phyloP scores from a whole-genome alignment of 345 rosid genomes.

The Melastoma malabathricum region DNA sequence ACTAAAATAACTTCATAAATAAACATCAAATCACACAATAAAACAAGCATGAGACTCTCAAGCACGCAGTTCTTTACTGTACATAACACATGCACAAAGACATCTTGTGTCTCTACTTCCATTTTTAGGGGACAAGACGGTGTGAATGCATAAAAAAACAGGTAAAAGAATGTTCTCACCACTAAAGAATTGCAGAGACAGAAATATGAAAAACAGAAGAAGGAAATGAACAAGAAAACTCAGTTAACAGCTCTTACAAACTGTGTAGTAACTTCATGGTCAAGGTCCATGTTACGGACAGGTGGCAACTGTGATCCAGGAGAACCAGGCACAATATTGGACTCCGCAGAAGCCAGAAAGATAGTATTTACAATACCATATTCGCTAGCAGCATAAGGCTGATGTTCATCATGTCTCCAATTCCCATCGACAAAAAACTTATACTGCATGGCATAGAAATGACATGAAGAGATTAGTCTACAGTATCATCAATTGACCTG shows the following conservation, averaged over 20 bases:
- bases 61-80: no score
- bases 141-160: no score
- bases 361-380: constrained; percentile 69
- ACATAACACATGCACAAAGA: constrained; percentile 1
- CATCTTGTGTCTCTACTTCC: no score
- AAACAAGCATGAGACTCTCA: no score
- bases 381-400: constrained; percentile 35
- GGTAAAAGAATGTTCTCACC: no score
- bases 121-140: no score
- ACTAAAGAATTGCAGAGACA: no score
- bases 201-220: background rate
- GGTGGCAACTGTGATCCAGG: constrained; percentile 22
- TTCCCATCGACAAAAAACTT: constrained; percentile 86
- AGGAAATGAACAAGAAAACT: background rate
- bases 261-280: constrained; percentile 31
- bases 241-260: constrained; percentile 25
- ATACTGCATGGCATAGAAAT: constrained; percentile 34
- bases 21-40: no score
- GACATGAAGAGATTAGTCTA: background rate
- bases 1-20: no score
- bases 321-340: constrained; percentile 22
- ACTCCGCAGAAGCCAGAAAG: constrained; percentile 30
- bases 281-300: constrained; percentile 62
- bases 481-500: background rate
- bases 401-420: constrained; percentile 83